Evolutionary conservation across 805 yeast species (phyloP), one percentile per base, ranked within the genome.

Genomic region (Lipomyces starkeyi): DNA sequence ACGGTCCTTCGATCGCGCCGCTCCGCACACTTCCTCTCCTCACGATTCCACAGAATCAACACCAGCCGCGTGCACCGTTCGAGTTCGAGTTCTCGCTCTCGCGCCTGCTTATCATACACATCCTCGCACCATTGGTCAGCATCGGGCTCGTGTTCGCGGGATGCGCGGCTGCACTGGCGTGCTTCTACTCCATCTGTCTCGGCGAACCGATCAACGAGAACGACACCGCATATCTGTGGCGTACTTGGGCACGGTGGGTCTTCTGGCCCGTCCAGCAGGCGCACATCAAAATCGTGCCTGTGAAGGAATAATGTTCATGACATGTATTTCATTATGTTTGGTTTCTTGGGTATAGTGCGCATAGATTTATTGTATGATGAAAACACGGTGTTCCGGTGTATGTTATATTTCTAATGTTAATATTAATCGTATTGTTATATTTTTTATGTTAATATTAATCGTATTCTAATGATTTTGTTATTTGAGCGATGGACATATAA

Each of bases 181-280:
- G 69, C 35, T 9, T 60, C 6, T 66, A 66, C 64, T 62, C 63
- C 7, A 22, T 66, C 34, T 66, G 60, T 49, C 63, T 66, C 17
- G 66, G 69, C 61, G 69, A 66, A 47, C 37, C 40, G n/a, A 47
- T 63, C 59, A 59, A 54, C 40, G 61, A 56, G 11, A 32, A 22
- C 40, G 69, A 66, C 47, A 63, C 64, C n/a, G 69, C 64, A 13
- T 62, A 63, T 25, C n/a, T 66, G n/a, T 66, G 69, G 69, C 66
- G 66, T 52, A 64, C 63, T 22, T 66, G 69, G 69, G 61, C 66
- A 17, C 47, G 62, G 4, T 66, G 53, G 43, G 64, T 66, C 40
- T 54, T 49, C 17, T 59, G 66, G 64, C 66, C 66, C 5, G 32
- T 53, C 49, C 22, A 43, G 22, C n/a, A 6, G 3, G 49, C 49